These are phyloP conservation scores for Quercus rubra DNA, from an alignment of 306 rosid species.

Conservation along the genomic window DNA sequence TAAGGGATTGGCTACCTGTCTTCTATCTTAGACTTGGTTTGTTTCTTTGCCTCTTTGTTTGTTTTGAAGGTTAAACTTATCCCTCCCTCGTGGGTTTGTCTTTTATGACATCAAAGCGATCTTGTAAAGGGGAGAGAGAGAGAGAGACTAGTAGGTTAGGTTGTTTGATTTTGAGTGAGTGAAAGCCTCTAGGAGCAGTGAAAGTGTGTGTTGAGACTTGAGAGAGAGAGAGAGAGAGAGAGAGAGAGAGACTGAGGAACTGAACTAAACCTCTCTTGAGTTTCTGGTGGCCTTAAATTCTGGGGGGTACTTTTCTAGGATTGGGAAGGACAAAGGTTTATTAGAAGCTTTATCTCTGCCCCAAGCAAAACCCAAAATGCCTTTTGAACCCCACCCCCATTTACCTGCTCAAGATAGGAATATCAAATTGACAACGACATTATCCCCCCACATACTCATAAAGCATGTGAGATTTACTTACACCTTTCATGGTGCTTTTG, in stretches of 20 bases:
- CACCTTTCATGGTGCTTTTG: too few relatives aligned
- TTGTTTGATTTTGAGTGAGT: slow-evolving; percentile 24
- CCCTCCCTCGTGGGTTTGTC: slow-evolving; percentile 48
- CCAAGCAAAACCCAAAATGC: slow-evolving; percentile 1
- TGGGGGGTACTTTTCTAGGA: slow-evolving; percentile 24
- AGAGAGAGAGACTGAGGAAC: background rate
- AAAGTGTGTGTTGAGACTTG: too few relatives aligned
- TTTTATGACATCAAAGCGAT: slow-evolving; percentile 29
- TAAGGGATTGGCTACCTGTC: background rate
- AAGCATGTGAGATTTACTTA: background rate
- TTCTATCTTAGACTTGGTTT: background rate
- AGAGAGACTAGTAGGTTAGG: background rate
- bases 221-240: too few relatives aligned
- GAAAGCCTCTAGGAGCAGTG: slow-evolving; percentile 11
- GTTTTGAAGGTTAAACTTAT: slow-evolving; percentile 7
- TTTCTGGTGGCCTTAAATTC: slow-evolving; percentile 30
- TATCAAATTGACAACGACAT: background rate
- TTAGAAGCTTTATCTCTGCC: slow-evolving; percentile 6
- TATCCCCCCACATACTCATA: background rate
- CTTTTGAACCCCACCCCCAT: slow-evolving; percentile 1
- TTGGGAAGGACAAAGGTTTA: background rate
- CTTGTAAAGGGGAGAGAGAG: background rate
- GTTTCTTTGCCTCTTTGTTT: slow-evolving; percentile 14
- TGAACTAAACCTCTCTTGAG: background rate
- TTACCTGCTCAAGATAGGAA: background rate